Evolutionary conservation across 2,329 filamentous ascomycete species (phyloP).

Genomic region (Lasiodiplodia sp.): DNA sequence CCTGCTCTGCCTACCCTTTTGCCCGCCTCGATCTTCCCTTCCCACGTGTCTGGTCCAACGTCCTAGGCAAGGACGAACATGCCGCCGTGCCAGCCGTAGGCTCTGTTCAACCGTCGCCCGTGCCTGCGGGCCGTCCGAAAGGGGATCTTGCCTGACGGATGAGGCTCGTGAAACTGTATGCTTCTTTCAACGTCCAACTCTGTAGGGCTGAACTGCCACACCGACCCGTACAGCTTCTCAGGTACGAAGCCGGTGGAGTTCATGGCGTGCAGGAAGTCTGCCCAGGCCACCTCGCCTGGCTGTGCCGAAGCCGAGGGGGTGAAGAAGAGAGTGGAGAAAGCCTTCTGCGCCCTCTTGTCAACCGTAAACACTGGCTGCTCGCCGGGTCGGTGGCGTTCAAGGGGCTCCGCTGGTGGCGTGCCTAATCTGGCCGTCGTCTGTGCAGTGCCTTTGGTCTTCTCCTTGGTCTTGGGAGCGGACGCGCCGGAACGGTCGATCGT

Average conservation of each 20-base stretch:
- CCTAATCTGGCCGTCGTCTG: not conserved
- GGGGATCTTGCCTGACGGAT: conserved; percentile 61
- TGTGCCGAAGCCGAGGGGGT: conserved; percentile 43
- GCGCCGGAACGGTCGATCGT: conserved; percentile 32
- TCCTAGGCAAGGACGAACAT: conserved; percentile 48
- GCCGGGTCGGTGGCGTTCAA: conserved; percentile 13
- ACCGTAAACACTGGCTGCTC: conserved; percentile 39
- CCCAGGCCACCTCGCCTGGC: conserved; percentile 60
- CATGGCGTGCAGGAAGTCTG: conserved; percentile 63
- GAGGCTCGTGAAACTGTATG: conserved; percentile 69
- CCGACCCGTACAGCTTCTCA: conserved; percentile 66
- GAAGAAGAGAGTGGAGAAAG: conserved; percentile 54
- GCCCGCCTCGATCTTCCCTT: conserved; percentile 9
- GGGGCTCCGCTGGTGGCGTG: conserved; percentile 11
- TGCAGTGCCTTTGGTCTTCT: conserved; percentile 35
- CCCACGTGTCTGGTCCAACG: conserved; percentile 6
- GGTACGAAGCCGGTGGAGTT: conserved; percentile 56
- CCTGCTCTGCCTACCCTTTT: not conserved
- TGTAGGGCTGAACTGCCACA: conserved; percentile 64
- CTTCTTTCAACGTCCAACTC: conserved; percentile 52
- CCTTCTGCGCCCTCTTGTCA: conserved; percentile 49
- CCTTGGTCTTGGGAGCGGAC: conserved; percentile 36
- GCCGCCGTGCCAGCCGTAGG: conserved; percentile 59
- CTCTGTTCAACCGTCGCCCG: conserved; percentile 58
- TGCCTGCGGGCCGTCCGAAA: conserved; percentile 55